Evolutionary conservation across 345 rosid genomes (phyloP).

Genomic region (Rhodomyrtus tomentosa): DNA sequence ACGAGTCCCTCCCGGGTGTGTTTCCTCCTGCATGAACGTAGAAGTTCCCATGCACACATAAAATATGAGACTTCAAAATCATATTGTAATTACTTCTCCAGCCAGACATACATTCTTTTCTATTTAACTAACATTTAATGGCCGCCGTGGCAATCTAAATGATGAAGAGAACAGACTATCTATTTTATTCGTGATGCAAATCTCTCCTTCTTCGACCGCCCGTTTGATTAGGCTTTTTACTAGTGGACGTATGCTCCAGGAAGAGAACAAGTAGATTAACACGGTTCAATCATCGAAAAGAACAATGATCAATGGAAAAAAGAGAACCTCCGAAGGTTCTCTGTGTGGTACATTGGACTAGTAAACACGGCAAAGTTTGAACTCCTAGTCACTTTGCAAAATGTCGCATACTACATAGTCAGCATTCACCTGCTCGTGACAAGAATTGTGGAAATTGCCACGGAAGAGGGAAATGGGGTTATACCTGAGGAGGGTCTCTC

Average conservation of each 20-base stretch:
- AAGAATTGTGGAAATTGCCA: background rate
- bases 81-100: background rate
- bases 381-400: background rate
- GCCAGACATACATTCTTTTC: background rate
- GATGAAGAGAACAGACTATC: background rate
- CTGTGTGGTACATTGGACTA: background rate
- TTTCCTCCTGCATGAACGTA: slow-evolving; percentile 48
- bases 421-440: background rate
- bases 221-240: background rate
- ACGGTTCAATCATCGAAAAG: background rate
- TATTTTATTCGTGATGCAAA: background rate
- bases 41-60: background rate
- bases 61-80: background rate
- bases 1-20: slow-evolving; percentile 89
- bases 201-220: background rate
- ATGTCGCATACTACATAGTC: background rate
- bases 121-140: background rate
- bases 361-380: background rate
- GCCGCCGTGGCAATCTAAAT: background rate
- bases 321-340: background rate
- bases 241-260: background rate
- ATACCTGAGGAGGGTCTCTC: slow-evolving; percentile 37
- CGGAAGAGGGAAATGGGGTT: background rate
- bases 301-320: background rate
- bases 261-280: background rate